Evolutionary conservation across 2,329 filamentous ascomycete species (phyloP).

Genomic region (Thermothelomyces thermophilus): DNA sequence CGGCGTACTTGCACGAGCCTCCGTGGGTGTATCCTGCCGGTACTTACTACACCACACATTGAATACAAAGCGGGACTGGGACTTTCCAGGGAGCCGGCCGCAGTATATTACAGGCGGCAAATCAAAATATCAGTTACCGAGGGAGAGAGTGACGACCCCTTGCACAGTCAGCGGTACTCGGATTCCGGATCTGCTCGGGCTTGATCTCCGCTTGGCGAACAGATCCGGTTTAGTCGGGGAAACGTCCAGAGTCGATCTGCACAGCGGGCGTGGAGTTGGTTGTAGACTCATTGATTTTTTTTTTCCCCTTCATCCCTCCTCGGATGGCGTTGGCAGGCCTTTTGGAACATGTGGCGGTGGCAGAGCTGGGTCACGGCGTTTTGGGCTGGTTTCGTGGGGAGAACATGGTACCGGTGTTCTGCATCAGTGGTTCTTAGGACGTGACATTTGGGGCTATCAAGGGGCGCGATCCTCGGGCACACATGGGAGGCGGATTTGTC

Average conservation of each 20-base stretch:
- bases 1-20: background rate
- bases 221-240: too few species aligned
- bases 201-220: too few species aligned
- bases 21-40: background rate
- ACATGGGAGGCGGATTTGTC: background rate
- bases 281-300: background rate
- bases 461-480: background rate
- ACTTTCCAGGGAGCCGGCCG: too few species aligned
- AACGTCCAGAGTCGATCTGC: too few species aligned
- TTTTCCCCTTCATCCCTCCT: background rate
- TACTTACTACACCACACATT: background rate
- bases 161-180: too few species aligned
- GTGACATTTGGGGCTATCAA: background rate
- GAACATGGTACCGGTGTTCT: background rate
- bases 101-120: too few species aligned
- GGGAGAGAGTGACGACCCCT: too few species aligned
- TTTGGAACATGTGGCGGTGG: background rate
- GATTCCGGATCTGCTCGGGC: too few species aligned
- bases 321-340: background rate
- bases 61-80: too few species aligned
- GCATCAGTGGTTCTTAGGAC: background rate
- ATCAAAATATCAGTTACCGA: too few species aligned
- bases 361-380: background rate
- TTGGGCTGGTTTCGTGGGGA: background rate
- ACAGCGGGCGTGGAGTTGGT: too few species aligned